phyloP scores from a whole-genome alignment of 352 stramenopile species.

The Globisporangium yorkense region DNA sequence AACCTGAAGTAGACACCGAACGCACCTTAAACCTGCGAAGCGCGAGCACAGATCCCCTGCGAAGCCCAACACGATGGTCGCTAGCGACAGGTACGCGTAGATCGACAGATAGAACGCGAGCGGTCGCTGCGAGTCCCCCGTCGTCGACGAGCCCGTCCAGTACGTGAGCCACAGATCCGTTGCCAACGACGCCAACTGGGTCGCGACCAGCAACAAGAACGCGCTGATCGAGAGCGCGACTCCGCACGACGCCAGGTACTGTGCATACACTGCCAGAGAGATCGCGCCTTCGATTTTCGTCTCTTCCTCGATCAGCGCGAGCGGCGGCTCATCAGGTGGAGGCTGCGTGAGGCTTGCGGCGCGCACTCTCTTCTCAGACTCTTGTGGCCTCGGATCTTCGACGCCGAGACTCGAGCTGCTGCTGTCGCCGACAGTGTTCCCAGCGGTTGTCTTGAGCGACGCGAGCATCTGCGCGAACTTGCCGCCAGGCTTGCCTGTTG shows the following conservation, averaged over 20 bases:
- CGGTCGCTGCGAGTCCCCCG: background rate
- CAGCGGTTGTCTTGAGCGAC: background rate
- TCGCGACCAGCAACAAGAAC: constrained; percentile 28
- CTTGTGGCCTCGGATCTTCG: background rate
- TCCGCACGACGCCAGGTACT: constrained; percentile 49
- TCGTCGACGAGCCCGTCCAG: constrained; percentile 34
- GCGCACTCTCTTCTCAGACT: background rate
- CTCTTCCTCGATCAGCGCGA: constrained; percentile 40
- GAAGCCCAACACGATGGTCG: constrained; percentile 45
- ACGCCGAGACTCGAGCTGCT: background rate
- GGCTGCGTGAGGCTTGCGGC: constrained; percentile 11
- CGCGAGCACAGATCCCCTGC: constrained; percentile 37
- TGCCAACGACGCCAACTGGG: constrained; percentile 45
- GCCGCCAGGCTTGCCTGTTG: constrained; percentile 25
- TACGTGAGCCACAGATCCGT: constrained; percentile 64
- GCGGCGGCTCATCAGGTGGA: background rate
- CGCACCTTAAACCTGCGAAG: constrained; percentile 49
- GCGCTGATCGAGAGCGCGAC: constrained; percentile 26
- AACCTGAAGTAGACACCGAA: background rate
- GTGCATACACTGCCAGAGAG: constrained; percentile 28
- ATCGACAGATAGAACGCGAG: constrained; percentile 44
- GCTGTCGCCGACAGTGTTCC: background rate
- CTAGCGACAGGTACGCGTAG: constrained; percentile 52
- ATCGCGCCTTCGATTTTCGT: constrained; percentile 33
- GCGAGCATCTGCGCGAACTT: constrained; percentile 39